Percentiles rank a stretch among this genome's conserved stretches.
phyloP scores from a whole-genome alignment of 176 grass and related monocot species.

The Neostapfia colusana region DNA sequence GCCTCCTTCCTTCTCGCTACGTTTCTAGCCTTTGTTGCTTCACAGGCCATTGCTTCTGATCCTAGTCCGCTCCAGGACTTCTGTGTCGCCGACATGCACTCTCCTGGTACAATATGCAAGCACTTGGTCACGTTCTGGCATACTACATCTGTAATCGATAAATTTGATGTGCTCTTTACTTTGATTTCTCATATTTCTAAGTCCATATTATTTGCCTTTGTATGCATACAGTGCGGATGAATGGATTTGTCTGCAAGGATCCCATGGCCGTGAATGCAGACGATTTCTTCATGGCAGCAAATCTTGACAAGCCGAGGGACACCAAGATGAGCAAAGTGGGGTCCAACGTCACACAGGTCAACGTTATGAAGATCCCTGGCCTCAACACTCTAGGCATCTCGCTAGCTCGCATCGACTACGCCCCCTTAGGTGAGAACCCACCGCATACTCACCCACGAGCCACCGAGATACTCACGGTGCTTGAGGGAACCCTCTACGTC shows the following conservation, averaged over 20 bases:
- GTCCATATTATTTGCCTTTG: neutral
- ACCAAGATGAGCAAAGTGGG: neutral
- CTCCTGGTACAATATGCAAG: neutral
- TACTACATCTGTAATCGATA: too few species aligned
- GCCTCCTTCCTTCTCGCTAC: neutral
- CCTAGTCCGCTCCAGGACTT: conserved; percentile 41
- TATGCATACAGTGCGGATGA: neutral
- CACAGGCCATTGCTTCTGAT: conserved; percentile 13
- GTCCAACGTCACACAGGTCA: conserved; percentile 12
- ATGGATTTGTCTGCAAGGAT: conserved; percentile 6
- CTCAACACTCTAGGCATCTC: conserved; percentile 35
- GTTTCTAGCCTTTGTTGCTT: conserved; percentile 1
- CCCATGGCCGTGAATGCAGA: too few species aligned
- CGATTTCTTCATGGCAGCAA: conserved; percentile 27
- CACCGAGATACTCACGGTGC: too few species aligned
- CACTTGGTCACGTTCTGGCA: too few species aligned
- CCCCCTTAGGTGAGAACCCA: conserved; percentile 10
- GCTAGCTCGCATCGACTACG: conserved; percentile 26
- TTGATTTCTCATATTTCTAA: too few species aligned
- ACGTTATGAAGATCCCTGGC: neutral
- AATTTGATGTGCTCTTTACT: too few species aligned
- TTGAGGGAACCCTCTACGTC: too few species aligned
- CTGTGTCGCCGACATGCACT: conserved; percentile 9
- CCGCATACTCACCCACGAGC: conserved; percentile 33
- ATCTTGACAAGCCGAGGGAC: conserved; percentile 17